Evolutionary conservation across 306 rosid genomes (phyloP).

Genomic region (Sicyos baderoa): DNA sequence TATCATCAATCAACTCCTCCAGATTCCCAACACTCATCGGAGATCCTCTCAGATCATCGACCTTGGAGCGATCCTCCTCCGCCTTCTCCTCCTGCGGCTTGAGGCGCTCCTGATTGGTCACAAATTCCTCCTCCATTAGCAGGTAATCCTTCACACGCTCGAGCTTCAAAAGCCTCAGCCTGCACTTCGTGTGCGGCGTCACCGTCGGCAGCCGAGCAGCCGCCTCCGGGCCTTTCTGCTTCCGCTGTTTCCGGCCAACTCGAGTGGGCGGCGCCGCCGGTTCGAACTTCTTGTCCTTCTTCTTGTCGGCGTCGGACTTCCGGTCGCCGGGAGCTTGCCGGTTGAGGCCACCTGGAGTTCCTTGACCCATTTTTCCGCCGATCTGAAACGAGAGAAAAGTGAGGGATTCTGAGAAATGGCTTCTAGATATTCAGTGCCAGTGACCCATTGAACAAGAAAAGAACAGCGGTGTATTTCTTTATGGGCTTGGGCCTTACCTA

Average conservation of each 20-base stretch:
- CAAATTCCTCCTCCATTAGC: conserved; percentile 94
- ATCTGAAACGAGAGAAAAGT: not conserved
- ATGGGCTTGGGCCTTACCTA: not conserved
- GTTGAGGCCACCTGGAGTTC: conserved; percentile 74
- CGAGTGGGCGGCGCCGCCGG: conserved; percentile 92
- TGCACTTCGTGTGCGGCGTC: conserved; percentile 78
- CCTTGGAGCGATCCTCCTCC: conserved; percentile 95
- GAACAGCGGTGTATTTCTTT: not conserved
- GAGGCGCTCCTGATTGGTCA: conserved; percentile 80
- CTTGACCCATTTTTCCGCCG: conserved; percentile 60
- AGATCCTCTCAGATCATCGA: conserved; percentile 90
- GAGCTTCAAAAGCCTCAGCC: conserved; percentile 67
- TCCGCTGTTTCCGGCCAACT: conserved; percentile 85
- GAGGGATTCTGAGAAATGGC: not conserved
- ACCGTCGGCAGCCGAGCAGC: conserved; percentile 82
- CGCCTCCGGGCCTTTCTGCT: conserved; percentile 88
- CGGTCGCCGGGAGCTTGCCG: conserved; percentile 79
- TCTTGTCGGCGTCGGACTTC: conserved; percentile 60
- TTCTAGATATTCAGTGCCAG: not conserved
- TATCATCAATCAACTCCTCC: conserved; percentile 91
- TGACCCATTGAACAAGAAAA: conserved; percentile 22
- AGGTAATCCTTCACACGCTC: conserved; percentile 86
- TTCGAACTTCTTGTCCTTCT: conserved; percentile 88
- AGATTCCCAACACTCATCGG: conserved; percentile 97
- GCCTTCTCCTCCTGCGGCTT: conserved; percentile 98